Evolutionary conservation across 1,284 basidiomycete species (phyloP), one percentile per base, ranked within the genome.

Genomic region (Agaricales sp.): DNA sequence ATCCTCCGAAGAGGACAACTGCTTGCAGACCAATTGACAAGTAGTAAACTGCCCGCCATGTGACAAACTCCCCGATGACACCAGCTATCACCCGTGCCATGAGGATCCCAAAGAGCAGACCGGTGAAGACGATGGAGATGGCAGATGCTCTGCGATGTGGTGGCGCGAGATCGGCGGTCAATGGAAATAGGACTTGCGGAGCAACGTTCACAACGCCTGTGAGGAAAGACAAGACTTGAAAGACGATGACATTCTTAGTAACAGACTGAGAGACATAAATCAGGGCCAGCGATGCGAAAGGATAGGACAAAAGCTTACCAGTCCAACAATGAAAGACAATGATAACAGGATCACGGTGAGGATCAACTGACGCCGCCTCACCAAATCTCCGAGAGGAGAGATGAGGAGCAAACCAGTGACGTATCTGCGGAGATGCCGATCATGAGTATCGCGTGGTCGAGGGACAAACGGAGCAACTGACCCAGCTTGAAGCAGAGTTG

Each of bases 21-120:
- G 53, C 60, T 56, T 82, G 81, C 14, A 79, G 64, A 2, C 76
- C 80, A 46, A 80, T 74, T 3, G 77, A 73, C 61, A 82, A 68
- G 63, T 78, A 86, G 56, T 82, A 87, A 18, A 81, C 76, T 30
- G 80, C 75, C 21, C 77, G 68, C 78, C 80, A 87, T 13, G 70
- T 68, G 0, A 67, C 62, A 51, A 77, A 81, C 53, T 86, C 67
- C 2, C 77, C 75, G 35, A 89, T 76, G 43, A 84, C 66, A 0
- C 85, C 85, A 0, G 80, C 73, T 1, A 88, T 61, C 0, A 87
- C 79, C 45, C 83, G 69, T 0, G 82, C 84, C 14, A 78, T 63
- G n/a, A 87, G 71, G 30, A 87, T 64, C 14, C 86, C 85, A n/a
- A 85, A 69, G 24, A 87, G 71, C 18, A 87, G 65, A 0, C 85